Conservation (phyloP, 192 early-diverging fungal species). For the Rhizophagus sp. region DNA sequence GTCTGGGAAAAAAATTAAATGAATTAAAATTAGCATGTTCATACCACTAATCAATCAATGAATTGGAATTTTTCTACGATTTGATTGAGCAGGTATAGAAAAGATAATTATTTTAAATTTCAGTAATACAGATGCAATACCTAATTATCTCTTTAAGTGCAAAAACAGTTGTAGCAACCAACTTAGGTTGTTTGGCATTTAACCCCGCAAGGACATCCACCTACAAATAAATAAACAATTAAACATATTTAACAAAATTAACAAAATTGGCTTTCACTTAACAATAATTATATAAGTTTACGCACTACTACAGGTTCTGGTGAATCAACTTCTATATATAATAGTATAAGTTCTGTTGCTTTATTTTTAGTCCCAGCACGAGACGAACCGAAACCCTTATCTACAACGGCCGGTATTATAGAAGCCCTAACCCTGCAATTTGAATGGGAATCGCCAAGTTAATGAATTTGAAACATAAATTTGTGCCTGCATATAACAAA, state of each 20-base stretch:
- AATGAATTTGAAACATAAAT: not conserved
- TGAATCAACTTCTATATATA: conserved; percentile 87
- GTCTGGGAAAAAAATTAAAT: conserved; percentile 38
- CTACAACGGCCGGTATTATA: conserved; percentile 74
- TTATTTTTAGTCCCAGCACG: conserved; percentile 78
- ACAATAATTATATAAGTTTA: conserved; percentile 17
- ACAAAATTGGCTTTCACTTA: not conserved
- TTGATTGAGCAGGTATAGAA: too few relatives aligned
- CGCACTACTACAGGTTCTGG: conserved; percentile 83
- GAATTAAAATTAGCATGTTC: not conserved
- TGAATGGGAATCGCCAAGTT: not conserved
- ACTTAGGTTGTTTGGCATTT: conserved; percentile 91
- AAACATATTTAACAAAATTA: not conserved
- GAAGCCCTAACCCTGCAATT: conserved; percentile 61
- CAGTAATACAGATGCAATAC: conserved; percentile 35
- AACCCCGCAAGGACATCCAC: conserved; percentile 76
- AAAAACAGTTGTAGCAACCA: conserved; percentile 72
- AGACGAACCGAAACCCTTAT: conserved; percentile 85
- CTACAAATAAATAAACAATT: conserved; percentile 37
- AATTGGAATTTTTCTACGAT: too few relatives aligned
- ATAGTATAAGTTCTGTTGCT: conserved; percentile 76
- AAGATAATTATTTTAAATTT: not conserved
- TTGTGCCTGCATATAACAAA: not conserved
- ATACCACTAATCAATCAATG: too few relatives aligned
- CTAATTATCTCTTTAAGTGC: conserved; percentile 63